phyloP scores from a whole-genome alignment of 345 rosid genomes.

The Capsella bursapastoris region DNA sequence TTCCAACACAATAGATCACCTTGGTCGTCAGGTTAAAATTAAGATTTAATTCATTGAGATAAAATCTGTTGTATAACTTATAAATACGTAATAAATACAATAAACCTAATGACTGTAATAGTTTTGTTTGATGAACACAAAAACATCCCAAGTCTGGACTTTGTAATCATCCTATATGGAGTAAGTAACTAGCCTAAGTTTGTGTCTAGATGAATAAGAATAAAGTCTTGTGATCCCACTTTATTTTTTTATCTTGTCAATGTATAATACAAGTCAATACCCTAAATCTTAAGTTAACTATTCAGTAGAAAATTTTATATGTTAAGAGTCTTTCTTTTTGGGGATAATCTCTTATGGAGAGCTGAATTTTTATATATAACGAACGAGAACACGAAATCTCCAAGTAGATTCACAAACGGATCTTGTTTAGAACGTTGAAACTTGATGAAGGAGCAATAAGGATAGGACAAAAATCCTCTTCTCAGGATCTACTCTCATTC shows the following conservation, averaged over 20 bases:
- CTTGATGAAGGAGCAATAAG: too few relatives aligned
- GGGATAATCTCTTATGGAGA: too few relatives aligned
- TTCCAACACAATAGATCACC: slow-evolving; percentile 51
- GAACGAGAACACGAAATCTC: too few relatives aligned
- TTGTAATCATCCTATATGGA: slow-evolving; percentile 12
- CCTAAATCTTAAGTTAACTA: not conserved
- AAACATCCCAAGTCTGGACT: not conserved
- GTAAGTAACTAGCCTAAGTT: slow-evolving; percentile 14
- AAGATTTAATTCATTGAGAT: slow-evolving; percentile 59
- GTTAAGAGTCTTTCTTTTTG: too few relatives aligned
- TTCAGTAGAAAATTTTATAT: not conserved
- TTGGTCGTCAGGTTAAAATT: slow-evolving; percentile 47
- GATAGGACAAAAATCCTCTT: too few relatives aligned
- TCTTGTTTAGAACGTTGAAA: too few relatives aligned
- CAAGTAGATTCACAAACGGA: too few relatives aligned
- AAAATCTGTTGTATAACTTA: slow-evolving; percentile 48
- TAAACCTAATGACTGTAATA: slow-evolving; percentile 24
- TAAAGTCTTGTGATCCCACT: not conserved
- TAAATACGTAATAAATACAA: slow-evolving; percentile 18
- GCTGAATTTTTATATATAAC: too few relatives aligned
- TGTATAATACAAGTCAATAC: slow-evolving; percentile 15
- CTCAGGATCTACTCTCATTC: too few relatives aligned
- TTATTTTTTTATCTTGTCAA: not conserved
- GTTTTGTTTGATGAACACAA: slow-evolving; percentile 10
- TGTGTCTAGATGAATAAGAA: slow-evolving; percentile 24